phyloP scores from a whole-genome alignment of 106 monocot genomes.

The Allium cepa region DNA sequence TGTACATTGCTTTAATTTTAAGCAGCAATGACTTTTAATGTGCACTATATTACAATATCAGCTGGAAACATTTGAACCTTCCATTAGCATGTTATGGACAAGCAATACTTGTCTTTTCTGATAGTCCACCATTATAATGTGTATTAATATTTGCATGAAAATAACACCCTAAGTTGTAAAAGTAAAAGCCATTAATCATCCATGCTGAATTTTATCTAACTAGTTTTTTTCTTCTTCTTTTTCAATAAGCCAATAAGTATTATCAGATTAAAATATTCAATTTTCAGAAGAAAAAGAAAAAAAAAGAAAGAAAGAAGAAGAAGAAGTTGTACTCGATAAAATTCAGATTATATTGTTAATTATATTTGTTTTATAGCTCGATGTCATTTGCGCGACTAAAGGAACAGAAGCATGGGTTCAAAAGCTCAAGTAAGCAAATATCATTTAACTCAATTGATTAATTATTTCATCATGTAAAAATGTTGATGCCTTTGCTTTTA shows the following conservation, averaged over 20 bases:
- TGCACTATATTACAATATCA: not conserved
- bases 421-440: conserved; percentile 64
- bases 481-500: too few relatives aligned
- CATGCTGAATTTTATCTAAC: not conserved
- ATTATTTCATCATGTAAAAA: too few relatives aligned
- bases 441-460: not conserved
- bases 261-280: too few relatives aligned
- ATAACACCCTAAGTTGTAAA: not conserved
- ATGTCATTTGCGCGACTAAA: conserved; percentile 82
- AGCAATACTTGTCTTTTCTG: not conserved
- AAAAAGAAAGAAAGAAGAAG: too few relatives aligned
- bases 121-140: not conserved
- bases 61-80: not conserved
- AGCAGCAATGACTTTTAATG: conserved; percentile 7
- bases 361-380: conserved; percentile 32
- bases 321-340: not conserved
- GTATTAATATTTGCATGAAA: not conserved
- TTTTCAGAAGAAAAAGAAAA: too few relatives aligned
- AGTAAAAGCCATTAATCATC: not conserved
- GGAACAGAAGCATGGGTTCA: conserved; percentile 85
- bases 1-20: conserved; percentile 1
- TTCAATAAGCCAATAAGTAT: too few relatives aligned
- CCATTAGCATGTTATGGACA: conserved; percentile 4
- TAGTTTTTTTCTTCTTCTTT: too few relatives aligned
- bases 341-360: conserved; percentile 1